Evolutionary conservation across 2,329 filamentous ascomycete species (phyloP).

Genomic region (Fusarium proliferatum): DNA sequence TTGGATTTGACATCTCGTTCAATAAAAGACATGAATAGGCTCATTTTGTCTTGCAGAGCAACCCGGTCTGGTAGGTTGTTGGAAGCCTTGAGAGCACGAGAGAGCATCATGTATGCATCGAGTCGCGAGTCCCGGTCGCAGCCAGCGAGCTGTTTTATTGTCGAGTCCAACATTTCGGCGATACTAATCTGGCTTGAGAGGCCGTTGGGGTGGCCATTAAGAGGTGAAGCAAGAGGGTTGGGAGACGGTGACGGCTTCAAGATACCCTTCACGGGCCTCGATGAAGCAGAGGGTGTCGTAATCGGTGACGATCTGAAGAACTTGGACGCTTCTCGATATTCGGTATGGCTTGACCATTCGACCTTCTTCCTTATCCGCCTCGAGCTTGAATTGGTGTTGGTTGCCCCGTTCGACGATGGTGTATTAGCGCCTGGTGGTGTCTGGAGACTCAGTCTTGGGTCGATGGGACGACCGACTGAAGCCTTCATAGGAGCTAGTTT

Average conservation of each 20-base stretch:
- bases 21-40: conserved; percentile 82
- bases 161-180: conserved; percentile 84
- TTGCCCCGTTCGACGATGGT: conserved; percentile 55
- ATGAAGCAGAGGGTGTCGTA: conserved; percentile 53
- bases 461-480: conserved; percentile 52
- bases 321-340: conserved; percentile 56
- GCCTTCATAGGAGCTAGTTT: conserved; percentile 51
- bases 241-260: conserved; percentile 75
- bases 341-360: conserved; percentile 66
- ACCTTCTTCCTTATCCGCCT: conserved; percentile 64
- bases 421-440: conserved; percentile 65
- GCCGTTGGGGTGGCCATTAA: conserved; percentile 56
- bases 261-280: conserved; percentile 72
- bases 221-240: conserved; percentile 56
- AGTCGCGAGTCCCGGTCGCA: conserved; percentile 77
- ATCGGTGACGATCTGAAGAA: conserved; percentile 54
- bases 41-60: conserved; percentile 80
- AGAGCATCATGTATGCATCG: conserved; percentile 88
- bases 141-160: conserved; percentile 82
- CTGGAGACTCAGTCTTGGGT: conserved; percentile 53
- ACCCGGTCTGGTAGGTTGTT: conserved; percentile 82
- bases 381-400: conserved; percentile 57
- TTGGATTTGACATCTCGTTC: conserved; percentile 80
- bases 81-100: conserved; percentile 80
- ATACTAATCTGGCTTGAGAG: conserved; percentile 64